A percentile compares a stretch with the other conserved stretches of the same genome.
phyloP scores from a whole-genome alignment of 352 stramenopile species.

The Pelagophyceae sp. region DNA sequence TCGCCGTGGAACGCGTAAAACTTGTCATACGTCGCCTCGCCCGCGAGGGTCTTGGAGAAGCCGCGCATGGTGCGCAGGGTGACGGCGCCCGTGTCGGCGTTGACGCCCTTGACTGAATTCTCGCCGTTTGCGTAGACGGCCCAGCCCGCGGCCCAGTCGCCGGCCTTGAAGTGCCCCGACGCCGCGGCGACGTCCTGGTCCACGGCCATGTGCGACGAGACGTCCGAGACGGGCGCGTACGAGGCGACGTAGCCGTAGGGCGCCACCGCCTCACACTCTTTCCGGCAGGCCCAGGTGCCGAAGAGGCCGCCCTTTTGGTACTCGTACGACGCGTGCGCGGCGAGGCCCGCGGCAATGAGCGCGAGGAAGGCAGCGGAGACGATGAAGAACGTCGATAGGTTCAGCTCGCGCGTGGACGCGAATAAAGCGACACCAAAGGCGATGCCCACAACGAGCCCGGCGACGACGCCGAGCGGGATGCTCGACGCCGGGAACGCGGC shows the following conservation, averaged over 20 bases:
- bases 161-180: background rate
- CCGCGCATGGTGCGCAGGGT: constrained; percentile 13
- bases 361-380: background rate
- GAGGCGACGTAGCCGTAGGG: background rate
- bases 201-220: constrained; percentile 4
- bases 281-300: background rate
- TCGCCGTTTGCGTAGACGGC: background rate
- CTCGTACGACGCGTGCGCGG: background rate
- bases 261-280: background rate
- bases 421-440: background rate
- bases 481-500: background rate
- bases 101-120: constrained; percentile 10
- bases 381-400: constrained; percentile 2
- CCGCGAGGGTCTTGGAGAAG: constrained; percentile 20
- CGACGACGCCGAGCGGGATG: background rate
- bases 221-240: constrained; percentile 17
- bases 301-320: constrained; percentile 6
- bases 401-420: background rate
- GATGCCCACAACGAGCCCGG: background rate
- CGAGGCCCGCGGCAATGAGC: constrained; percentile 8
- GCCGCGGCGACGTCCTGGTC: constrained; percentile 21
- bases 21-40: constrained; percentile 15
- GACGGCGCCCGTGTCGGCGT: background rate
- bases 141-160: background rate
- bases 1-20: constrained; percentile 22